Evolutionary conservation across 345 rosid genomes (phyloP), one percentile per base, ranked within the genome.

Genomic region (Eucalyptus erythrocorys): DNA sequence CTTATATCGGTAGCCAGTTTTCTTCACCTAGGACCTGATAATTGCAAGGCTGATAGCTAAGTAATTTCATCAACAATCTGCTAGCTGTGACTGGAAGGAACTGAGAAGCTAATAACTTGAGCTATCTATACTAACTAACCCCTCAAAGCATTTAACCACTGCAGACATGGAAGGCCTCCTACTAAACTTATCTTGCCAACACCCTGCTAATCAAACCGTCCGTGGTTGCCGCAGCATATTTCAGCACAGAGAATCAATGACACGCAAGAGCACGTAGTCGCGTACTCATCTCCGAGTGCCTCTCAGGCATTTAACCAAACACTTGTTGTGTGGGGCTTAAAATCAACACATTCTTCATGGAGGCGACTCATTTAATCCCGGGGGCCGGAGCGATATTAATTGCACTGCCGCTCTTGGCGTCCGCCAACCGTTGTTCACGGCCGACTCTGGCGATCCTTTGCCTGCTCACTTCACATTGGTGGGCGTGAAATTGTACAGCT

Each of bases 401-500:
- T 30, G 34, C 34, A 5, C 16, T 27, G 68, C 68, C 32, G 3
- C 32, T 59, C 68, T 15, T 61, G 68, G 34, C 16, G 4, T 61
- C 5, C 8, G 4, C 16, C 8, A 1, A 59, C 66, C 6, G 0
- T 59, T 30, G 8, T 12, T 27, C 66, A 5, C 8, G 66, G 66
- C 32, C 68, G 1, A 12, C 17, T 61, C 71, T 3, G 34, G 8
- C 0, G 19, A 61, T 61, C 71, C 34, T 30, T 61, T 61, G 34
- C 17, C n/a, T 61, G 34, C 71, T 30, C 71, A 30, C 71, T 30
- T 30, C 71, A 30, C 71, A 30, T 61, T 30, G 6, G 71, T 2
- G 34, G 0, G 8, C 34, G 34, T 0, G 17, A 61, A 61, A 61
- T 30, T 30, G 15, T 30, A 30, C 2, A 61, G 34, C 34, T 61